A percentile compares a stretch with the other conserved stretches of the same genome.
These are phyloP conservation scores for Septoria linicola DNA, from an alignment of 2,329 filamentous ascomycete genomes.

Conservation along the genomic window DNA sequence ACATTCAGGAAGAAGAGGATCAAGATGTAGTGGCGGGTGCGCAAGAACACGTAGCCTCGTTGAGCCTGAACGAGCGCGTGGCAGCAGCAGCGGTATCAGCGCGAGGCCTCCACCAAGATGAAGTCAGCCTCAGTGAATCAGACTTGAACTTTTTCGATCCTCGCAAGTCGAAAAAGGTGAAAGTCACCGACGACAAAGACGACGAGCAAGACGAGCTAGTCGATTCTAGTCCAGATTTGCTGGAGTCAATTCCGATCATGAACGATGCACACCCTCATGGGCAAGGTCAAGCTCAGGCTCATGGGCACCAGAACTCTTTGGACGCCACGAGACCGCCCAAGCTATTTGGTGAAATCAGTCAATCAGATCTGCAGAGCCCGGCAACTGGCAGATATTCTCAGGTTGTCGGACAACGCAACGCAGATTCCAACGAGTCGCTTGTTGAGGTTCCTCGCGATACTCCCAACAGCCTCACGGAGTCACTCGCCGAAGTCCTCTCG, in stretches of 20 bases:
- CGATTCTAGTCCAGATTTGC: slow-evolving; percentile 41
- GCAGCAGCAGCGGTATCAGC: slow-evolving; percentile 8
- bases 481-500: neutral
- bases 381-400: slow-evolving; percentile 23
- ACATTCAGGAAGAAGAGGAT: slow-evolving; percentile 59
- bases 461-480: neutral
- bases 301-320: slow-evolving; percentile 15
- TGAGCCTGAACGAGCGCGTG: slow-evolving; percentile 57
- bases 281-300: slow-evolving; percentile 12
- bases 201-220: slow-evolving; percentile 32
- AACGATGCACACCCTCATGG: slow-evolving; percentile 16
- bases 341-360: slow-evolving; percentile 62
- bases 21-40: slow-evolving; percentile 53
- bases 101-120: slow-evolving; percentile 29
- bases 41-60: slow-evolving; percentile 57
- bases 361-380: slow-evolving; percentile 56
- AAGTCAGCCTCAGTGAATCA: slow-evolving; percentile 37
- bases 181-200: slow-evolving; percentile 40
- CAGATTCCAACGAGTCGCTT: slow-evolving; percentile 9
- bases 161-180: slow-evolving; percentile 48
- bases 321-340: slow-evolving; percentile 36
- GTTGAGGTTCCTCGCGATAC: neutral
- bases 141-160: slow-evolving; percentile 42
- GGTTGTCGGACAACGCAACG: neutral
- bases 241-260: slow-evolving; percentile 38